phyloP scores from a whole-genome alignment of 2,329 filamentous ascomycete species.

The Aspergillus sp. region DNA sequence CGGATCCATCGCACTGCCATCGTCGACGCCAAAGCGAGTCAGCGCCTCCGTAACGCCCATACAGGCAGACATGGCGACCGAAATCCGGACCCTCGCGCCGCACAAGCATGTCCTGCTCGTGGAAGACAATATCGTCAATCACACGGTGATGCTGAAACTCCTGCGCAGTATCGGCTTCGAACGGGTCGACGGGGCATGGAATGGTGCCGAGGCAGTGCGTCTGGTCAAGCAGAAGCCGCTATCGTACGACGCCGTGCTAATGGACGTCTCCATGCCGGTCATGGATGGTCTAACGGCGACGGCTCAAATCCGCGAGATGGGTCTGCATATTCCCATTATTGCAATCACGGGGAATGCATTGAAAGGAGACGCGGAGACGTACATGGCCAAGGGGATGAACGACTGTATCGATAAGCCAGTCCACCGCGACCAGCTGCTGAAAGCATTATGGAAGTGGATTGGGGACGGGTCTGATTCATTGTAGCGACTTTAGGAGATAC shows the following conservation, averaged over 20 bases:
- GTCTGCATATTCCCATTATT: conserved; percentile 49
- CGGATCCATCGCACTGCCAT: conserved; percentile 31
- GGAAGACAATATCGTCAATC: conserved; percentile 46
- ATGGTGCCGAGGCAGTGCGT: conserved; percentile 46
- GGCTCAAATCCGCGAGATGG: conserved; percentile 40
- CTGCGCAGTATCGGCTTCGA: conserved; percentile 42
- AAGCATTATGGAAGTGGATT: conserved; percentile 43
- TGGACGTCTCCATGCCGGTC: conserved; percentile 51
- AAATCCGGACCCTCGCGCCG: conserved; percentile 37
- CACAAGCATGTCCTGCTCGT: conserved; percentile 43
- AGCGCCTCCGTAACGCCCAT: conserved; percentile 13
- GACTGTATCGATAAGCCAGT: conserved; percentile 58
- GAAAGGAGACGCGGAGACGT: conserved; percentile 55
- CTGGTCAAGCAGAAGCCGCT: conserved; percentile 43
- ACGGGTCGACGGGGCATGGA: conserved; percentile 42
- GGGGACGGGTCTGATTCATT: conserved; percentile 12
- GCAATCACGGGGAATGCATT: conserved; percentile 59
- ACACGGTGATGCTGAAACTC: conserved; percentile 42
- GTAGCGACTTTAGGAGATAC: background rate
- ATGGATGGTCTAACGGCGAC: conserved; percentile 49
- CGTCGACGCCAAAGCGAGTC: conserved; percentile 20
- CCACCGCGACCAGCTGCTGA: conserved; percentile 49
- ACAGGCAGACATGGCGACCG: conserved; percentile 21
- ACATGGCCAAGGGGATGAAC: conserved; percentile 56
- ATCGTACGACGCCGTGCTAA: conserved; percentile 46